phyloP scores from a whole-genome alignment of 257 asterid genomes.

The Nicotiana otophora region DNA sequence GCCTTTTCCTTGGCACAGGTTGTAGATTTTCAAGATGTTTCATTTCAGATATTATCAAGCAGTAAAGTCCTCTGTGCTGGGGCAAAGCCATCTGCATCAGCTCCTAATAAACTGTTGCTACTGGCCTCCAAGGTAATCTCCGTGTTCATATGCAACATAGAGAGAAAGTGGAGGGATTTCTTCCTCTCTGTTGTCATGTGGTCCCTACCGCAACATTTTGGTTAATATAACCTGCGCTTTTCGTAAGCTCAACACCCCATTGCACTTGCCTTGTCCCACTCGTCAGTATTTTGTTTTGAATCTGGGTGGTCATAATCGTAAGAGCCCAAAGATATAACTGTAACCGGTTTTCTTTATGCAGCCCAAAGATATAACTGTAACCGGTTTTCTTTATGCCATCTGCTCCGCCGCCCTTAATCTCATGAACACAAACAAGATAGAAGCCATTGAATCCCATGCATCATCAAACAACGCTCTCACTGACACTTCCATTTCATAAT shows the following conservation, averaged over 20 bases:
- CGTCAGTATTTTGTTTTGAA: neutral
- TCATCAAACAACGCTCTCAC: neutral
- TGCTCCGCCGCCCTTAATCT: neutral
- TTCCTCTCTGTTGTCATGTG: neutral
- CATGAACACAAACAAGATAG: neutral
- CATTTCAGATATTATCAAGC: slow-evolving; percentile 59
- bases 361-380: neutral
- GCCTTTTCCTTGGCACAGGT: slow-evolving; percentile 38
- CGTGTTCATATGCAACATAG: neutral
- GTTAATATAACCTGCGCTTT: neutral
- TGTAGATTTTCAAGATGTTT: slow-evolving; percentile 68
- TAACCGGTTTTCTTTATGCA: neutral
- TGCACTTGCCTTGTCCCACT: neutral
- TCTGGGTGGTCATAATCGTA: neutral
- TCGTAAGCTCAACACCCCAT: neutral
- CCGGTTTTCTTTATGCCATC: neutral
- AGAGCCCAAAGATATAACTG: neutral
- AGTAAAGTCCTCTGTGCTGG: slow-evolving; percentile 80
- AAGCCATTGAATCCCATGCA: neutral
- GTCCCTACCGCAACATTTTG: neutral
- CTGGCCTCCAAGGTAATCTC: slow-evolving; percentile 67
- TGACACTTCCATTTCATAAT: neutral
- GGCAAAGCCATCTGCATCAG: slow-evolving; percentile 64
- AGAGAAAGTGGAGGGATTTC: neutral
- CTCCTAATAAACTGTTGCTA: slow-evolving; percentile 62